phyloP scores from a whole-genome alignment of 148 eudicot genomes.

The Diospyros lotus region DNA sequence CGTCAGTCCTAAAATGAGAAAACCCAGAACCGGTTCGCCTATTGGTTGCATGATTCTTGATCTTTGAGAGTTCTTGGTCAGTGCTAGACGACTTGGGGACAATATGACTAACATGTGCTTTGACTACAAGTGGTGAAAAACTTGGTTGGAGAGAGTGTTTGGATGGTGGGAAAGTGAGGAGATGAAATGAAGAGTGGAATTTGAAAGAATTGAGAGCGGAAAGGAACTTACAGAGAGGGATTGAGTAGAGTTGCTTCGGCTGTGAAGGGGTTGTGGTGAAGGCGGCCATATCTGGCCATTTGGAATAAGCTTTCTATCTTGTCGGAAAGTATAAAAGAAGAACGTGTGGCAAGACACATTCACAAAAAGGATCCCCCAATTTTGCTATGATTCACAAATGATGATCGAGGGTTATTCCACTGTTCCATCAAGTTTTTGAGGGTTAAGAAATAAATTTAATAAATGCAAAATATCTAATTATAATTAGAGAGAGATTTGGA shows the following conservation, averaged over 20 bases:
- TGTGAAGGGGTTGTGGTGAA: conserved; percentile 39
- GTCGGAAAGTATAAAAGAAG: too few species aligned
- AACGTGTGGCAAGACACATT: too few species aligned
- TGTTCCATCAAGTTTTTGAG: too few species aligned
- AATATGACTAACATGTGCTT: conserved; percentile 23
- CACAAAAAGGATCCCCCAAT: too few species aligned
- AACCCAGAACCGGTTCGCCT: conserved; percentile 25
- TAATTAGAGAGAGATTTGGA: too few species aligned
- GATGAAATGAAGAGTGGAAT: conserved; percentile 25
- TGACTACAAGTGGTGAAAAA: conserved; percentile 29
- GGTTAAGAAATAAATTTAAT: not conserved
- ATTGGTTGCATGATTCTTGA: conserved; percentile 12
- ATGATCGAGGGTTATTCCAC: not conserved
- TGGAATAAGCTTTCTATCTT: conserved; percentile 14
- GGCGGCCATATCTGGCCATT: conserved; percentile 78
- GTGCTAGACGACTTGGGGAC: conserved; percentile 14
- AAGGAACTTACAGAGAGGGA: conserved; percentile 45
- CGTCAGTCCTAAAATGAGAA: conserved; percentile 25
- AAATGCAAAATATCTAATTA: not conserved
- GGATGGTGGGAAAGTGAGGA: conserved; percentile 25
- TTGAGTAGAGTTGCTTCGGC: conserved; percentile 37
- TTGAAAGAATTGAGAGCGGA: conserved; percentile 27
- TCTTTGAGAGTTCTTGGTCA: conserved; percentile 22
- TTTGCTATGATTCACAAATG: too few species aligned
- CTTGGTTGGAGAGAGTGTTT: conserved; percentile 27